phyloP scores from a whole-genome alignment of 2,329 filamentous ascomycete genomes.

The Metarhizium humberi region DNA sequence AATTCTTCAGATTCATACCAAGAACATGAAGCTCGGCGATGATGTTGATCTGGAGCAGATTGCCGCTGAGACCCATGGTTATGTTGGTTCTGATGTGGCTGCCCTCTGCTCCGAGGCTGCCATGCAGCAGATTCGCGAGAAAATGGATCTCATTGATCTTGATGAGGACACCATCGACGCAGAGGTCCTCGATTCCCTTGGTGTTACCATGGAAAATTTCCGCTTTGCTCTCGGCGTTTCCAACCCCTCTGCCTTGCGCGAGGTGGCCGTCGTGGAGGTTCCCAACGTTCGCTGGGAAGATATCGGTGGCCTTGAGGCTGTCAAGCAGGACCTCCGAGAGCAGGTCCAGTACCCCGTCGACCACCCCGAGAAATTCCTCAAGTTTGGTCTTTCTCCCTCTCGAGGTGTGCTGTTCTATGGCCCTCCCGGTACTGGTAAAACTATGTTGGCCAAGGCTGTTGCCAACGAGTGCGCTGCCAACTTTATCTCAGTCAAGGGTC shows the following conservation, averaged over 20 bases:
- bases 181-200: conserved; percentile 93
- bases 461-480: conserved; percentile 99
- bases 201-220: conserved; percentile 99
- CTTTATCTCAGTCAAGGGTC: conserved; percentile 99
- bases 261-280: conserved; percentile 97
- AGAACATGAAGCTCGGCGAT: conserved; percentile 99
- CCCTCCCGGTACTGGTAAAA: conserved; percentile 99
- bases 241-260: conserved; percentile 96
- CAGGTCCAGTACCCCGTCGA: conserved; percentile 98
- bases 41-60: conserved; percentile 97
- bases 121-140: conserved; percentile 99
- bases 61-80: conserved; percentile 95
- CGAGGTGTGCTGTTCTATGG: conserved; percentile 98
- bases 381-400: conserved; percentile 96
- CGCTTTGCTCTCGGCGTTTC: conserved; percentile 94
- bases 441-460: conserved; percentile 96
- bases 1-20: conserved; percentile 98
- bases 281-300: conserved; percentile 99
- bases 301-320: conserved; percentile 93
- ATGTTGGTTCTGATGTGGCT: conserved; percentile 96
- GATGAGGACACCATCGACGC: conserved; percentile 99
- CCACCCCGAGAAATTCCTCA: conserved; percentile 99
- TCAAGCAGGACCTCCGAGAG: conserved; percentile 99
- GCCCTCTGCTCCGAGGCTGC: conserved; percentile 97
- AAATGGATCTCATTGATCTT: conserved; percentile 99